phyloP scores from a whole-genome alignment of 78 protist genomes.

The Chrysochromulina tobinii region DNA sequence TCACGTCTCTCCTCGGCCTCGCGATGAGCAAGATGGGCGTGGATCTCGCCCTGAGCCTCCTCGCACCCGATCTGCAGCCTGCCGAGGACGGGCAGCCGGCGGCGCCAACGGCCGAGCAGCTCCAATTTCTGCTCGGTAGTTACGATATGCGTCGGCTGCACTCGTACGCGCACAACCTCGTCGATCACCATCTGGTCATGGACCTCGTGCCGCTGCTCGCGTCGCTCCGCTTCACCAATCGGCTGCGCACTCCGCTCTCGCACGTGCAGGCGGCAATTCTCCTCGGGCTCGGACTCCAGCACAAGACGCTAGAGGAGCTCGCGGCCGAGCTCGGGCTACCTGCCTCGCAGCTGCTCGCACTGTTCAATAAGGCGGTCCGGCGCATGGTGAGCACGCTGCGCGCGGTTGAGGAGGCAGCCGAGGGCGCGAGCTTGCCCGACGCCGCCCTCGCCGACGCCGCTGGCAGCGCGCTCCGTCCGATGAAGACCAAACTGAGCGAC shows the following conservation, averaged over 20 bases:
- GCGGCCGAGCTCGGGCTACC: slow-evolving; percentile 30
- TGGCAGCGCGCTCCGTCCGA: background rate
- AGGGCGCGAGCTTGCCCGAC: no score
- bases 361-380: slow-evolving; percentile 47
- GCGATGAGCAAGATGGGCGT: background rate
- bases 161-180: slow-evolving; percentile 54
- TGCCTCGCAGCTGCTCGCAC: slow-evolving; percentile 51
- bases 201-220: slow-evolving; percentile 16
- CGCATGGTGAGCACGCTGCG: no score
- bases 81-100: background rate
- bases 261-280: slow-evolving; percentile 73
- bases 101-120: slow-evolving; percentile 23
- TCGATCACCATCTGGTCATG: slow-evolving; percentile 30
- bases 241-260: slow-evolving; percentile 36
- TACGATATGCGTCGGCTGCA: slow-evolving; percentile 88
- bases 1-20: background rate
- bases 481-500: background rate
- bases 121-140: slow-evolving; percentile 45
- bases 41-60: background rate
- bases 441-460: no score
- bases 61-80: background rate
- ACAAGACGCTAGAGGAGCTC: slow-evolving; percentile 64
- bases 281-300: slow-evolving; percentile 89
- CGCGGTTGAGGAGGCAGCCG: no score
- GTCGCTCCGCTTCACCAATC: slow-evolving; percentile 58